Conservation (phyloP, 2,329 filamentous ascomycete species). For the Dothistroma pini region DNA sequence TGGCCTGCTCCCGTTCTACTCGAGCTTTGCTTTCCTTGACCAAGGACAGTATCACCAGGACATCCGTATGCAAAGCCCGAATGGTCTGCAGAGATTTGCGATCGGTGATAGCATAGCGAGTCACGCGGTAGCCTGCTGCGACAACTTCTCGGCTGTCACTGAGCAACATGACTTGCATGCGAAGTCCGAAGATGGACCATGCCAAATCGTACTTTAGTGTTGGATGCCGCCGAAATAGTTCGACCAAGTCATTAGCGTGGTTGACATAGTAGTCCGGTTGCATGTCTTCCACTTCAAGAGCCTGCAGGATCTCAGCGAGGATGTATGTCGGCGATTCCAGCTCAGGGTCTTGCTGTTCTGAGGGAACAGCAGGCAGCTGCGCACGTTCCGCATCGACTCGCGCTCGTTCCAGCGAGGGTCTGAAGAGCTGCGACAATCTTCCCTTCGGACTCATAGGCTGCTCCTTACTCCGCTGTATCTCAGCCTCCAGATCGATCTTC, state of each 20-base stretch:
- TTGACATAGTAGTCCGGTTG: constrained; percentile 92
- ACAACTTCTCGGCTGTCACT: constrained; percentile 96
- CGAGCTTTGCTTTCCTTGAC: constrained; percentile 97
- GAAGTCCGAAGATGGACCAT: constrained; percentile 89
- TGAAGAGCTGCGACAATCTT: constrained; percentile 57
- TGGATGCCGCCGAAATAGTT: constrained; percentile 89
- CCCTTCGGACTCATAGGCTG: constrained; percentile 43
- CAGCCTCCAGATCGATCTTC: constrained; percentile 56
- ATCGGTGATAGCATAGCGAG: constrained; percentile 91
- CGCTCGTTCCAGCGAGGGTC: constrained; percentile 46
- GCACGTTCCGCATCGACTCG: constrained; percentile 33
- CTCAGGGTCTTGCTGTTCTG: constrained; percentile 53
- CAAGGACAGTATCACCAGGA: constrained; percentile 83
- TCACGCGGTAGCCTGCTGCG: constrained; percentile 88
- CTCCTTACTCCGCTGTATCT: constrained; percentile 57
- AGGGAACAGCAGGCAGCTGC: constrained; percentile 53
- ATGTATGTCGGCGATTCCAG: constrained; percentile 88
- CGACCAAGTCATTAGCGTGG: constrained; percentile 86
- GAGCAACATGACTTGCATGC: constrained; percentile 93
- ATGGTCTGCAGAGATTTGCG: constrained; percentile 85
- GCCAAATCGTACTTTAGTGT: constrained; percentile 94
- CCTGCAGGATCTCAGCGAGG: constrained; percentile 83
- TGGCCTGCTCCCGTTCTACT: constrained; percentile 90
- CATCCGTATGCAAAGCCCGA: constrained; percentile 82
- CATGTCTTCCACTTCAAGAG: constrained; percentile 83